Evolutionary conservation across 2,329 filamentous ascomycete species (phyloP), one percentile per base, ranked within the genome.

Genomic region (Diaporthe capsici): DNA sequence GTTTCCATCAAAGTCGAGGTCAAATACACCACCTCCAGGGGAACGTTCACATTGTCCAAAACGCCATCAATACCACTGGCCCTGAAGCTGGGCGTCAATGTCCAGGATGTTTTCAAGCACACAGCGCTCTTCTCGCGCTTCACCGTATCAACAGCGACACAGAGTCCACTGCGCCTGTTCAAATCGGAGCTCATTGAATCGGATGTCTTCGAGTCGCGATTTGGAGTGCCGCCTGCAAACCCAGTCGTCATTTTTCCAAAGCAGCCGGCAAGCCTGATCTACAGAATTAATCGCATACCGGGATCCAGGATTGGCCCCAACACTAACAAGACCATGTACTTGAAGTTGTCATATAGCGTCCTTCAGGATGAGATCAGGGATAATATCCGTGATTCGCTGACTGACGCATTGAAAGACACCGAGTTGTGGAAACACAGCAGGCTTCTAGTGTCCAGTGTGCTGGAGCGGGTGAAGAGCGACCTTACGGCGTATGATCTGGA

Each of bases 31-130:
- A 96, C 94, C 0, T 87, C 91, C 0, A 85, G 90, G 3, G 94
- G 92, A 3, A 87, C 86, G 10, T 94, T 95, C 78, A 87, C 88
- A 72, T 93, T 93, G 81, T 89, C 91, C 22, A 90, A 89, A 22
- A 88, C 89, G 10, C 89, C 90, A 28, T 90, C 88, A 4, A 88
- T 97, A 28, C 90, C 92, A 3, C 93, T 97, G 2, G 90, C 94
- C 1, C 87, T 99, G 6, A 94, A 95, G 0, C 88, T 99, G 4
- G 96, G 96, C 4, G 97, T 99, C 77, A 98, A 98, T 78, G 97
- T 99, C 8, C 96, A 98, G 80, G 97, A 99, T 80, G 91, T 97
- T 39, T 98, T 98, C 87, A 98, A 98, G 82, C 92, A 95, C 77
- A 86, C 92, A 10, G 89, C 91, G 0, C 88, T 98, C 0, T 97